Conservation (phyloP, 768 basidiomycete genomes). For the Mycena leptocephala region DNA sequence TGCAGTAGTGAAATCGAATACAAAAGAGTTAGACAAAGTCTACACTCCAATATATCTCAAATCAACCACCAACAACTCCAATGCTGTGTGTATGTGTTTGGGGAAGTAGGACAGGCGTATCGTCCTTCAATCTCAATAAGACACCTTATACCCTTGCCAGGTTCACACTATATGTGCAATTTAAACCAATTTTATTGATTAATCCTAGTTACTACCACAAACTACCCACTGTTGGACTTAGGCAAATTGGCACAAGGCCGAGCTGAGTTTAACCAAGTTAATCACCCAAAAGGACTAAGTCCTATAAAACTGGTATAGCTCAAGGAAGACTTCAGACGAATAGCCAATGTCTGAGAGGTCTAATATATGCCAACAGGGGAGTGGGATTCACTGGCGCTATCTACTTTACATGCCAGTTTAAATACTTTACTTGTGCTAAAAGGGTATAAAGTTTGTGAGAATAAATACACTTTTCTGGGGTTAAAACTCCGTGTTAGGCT, state of each 20-base stretch:
- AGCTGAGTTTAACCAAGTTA: not conserved
- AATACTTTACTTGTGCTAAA: not conserved
- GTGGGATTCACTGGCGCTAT: not conserved
- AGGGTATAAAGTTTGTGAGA: not conserved
- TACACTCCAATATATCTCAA: not conserved
- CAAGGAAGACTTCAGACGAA: not conserved
- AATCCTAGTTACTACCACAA: not conserved
- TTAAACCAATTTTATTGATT: too few species aligned
- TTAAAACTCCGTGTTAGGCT: not conserved
- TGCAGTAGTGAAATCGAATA: too few species aligned
- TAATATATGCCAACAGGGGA: not conserved
- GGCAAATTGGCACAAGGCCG: too few species aligned
- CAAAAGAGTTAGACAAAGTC: too few species aligned
- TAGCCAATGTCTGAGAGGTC: slow-evolving; percentile 2
- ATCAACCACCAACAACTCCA: not conserved
- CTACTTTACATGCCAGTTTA: slow-evolving; percentile 2
- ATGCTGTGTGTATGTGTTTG: not conserved
- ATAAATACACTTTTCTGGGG: not conserved
- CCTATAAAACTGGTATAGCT: not conserved
- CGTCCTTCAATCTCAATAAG: too few species aligned
- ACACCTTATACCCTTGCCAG: too few species aligned
- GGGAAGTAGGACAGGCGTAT: not conserved
- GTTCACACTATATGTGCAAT: too few species aligned
- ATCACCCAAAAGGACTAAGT: not conserved
- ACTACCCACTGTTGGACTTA: too few species aligned